A percentile compares a stretch with the other conserved stretches of the same genome.
Conservation (phyloP, 208 protist genomes). For the Leishmania amazonensis region DNA sequence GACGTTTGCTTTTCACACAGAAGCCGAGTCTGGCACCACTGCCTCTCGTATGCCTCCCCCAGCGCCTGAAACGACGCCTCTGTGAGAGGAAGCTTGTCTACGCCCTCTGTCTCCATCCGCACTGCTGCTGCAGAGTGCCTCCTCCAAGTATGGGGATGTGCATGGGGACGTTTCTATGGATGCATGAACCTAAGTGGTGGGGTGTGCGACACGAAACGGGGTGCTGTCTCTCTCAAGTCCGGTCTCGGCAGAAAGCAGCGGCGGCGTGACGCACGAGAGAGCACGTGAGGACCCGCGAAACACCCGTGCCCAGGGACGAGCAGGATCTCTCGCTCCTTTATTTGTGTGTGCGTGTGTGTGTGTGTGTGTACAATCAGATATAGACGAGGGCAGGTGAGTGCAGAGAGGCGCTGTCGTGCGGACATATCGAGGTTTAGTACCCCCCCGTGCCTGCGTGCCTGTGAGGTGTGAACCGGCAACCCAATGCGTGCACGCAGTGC, state of each 20-base stretch:
- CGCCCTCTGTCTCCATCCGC: background rate
- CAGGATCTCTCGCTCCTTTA: background rate
- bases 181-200: background rate
- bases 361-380: background rate
- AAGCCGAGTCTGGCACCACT: slow-evolving; percentile 3
- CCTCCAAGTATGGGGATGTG: too few species aligned
- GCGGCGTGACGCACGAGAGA: background rate
- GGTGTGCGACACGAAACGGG: background rate
- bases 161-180: background rate
- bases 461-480: background rate
- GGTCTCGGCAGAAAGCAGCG: background rate
- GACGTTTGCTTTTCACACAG: background rate
- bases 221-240: too few species aligned
- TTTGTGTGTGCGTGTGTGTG: background rate
- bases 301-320: background rate
- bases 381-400: background rate
- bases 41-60: slow-evolving; percentile 24
- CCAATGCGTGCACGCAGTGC: background rate
- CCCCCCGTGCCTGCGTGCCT: background rate
- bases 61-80: slow-evolving; percentile 22
- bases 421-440: background rate
- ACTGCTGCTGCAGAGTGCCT: background rate
- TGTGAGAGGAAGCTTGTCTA: slow-evolving; percentile 17
- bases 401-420: background rate
- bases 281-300: background rate